Conservation (phyloP, 179 eudicot genomes). For the Amaranthus tricolor region DNA sequence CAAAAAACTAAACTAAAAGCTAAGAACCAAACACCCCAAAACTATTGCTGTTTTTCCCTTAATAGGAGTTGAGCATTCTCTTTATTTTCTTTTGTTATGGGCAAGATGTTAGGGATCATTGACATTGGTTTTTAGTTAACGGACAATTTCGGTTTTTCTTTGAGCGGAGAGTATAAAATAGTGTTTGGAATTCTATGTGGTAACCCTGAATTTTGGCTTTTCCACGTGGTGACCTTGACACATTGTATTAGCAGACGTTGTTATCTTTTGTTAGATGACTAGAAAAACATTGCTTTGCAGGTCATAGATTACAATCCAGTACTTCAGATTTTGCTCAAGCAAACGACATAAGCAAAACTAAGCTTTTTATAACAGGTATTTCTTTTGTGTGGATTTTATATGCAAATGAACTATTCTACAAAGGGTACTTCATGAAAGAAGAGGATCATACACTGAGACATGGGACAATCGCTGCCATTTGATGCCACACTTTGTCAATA, state of each 20-base stretch:
- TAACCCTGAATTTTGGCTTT: not conserved
- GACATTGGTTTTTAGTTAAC: not conserved
- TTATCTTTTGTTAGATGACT: not conserved
- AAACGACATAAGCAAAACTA: conserved; percentile 53
- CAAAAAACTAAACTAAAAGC: no score
- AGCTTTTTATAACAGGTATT: conserved; percentile 82
- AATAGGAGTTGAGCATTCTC: not conserved
- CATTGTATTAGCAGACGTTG: not conserved
- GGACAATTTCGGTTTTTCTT: not conserved
- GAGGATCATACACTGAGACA: no score
- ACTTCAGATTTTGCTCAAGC: conserved; percentile 36
- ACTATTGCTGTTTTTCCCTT: no score
- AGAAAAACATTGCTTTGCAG: conserved; percentile 29
- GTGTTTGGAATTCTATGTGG: not conserved
- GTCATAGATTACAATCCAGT: conserved; percentile 29
- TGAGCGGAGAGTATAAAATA: not conserved
- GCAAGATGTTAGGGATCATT: not conserved
- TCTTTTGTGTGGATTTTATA: not conserved
- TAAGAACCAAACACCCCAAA: no score
- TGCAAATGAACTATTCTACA: no score
- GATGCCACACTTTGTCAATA: no score
- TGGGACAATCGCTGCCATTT: no score
- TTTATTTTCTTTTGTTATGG: not conserved
- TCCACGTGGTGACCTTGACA: no score
- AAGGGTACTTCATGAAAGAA: no score